Base-by-base conservation (phyloP, 345 rosid genomes). In the Isatis tinctoria region DNA sequence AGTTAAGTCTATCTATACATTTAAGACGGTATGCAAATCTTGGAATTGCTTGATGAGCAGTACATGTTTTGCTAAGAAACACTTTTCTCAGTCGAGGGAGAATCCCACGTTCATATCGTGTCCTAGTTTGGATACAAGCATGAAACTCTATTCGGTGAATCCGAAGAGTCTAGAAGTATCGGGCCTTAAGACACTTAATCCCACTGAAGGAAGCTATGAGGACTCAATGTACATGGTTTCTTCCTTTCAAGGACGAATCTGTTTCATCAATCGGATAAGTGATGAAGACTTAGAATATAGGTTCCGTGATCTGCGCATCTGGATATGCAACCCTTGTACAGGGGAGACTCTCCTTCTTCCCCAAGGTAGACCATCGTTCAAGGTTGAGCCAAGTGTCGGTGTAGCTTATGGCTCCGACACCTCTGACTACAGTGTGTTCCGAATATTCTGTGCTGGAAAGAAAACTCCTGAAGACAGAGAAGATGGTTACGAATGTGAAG, bases 261-360 rank as follows among this genome's bases (percentile, higher is more conserved):
- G 18, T 2, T 43, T 6, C 4, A n/a, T 43, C 1, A 43, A 43
- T 14, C 3, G 5, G 18, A 6, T 43, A 4, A 43, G 7, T 5
- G 18, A 5, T 0, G 3, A 43, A 5, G 8, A 43, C 48, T 4
- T 10, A 37, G 18, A 5, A 43, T 5, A 14, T 13, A 4, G 14
- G 54, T 45, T 60, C 8, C 10, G 5, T 5, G 75, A 78, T 60
- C 51, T 78, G 77, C 75, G 78, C 47, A 78, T 82, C 26, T 52
- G 80, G 51, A 72, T 82, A 24, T 58, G 75, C 60, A 78, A 82
- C 69, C 82, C 82, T 13, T 59, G 32, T 30, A 82, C 67, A 0
- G 54, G 63, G 49, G 60, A 82, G 4, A 53, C 47, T 48, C 60
- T 74, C 40, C 69, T 77, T 53, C 81, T 81, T 62, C 82, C 82